These are phyloP conservation scores for Echinochloa phyllopogon DNA, from an alignment of 176 grass and related monocot species.

Conservation along the genomic window DNA sequence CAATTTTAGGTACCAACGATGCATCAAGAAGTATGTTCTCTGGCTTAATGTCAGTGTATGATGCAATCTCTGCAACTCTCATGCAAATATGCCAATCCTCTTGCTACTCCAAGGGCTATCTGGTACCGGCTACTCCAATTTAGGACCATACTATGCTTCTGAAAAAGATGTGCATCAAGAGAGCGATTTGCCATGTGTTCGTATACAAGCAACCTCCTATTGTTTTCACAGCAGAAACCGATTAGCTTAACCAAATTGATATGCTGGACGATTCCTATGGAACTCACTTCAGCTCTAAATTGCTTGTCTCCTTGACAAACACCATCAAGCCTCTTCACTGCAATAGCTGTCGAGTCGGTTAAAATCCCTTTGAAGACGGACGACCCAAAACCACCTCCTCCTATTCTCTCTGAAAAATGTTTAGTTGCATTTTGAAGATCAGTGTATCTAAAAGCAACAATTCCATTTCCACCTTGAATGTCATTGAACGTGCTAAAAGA, in stretches of 20 bases:
- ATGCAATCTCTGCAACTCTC: constrained; percentile 43
- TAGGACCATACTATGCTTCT: neutral
- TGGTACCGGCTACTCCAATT: constrained; percentile 37
- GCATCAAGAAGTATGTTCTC: constrained; percentile 22
- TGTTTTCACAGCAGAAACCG: constrained; percentile 44
- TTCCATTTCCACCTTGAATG: constrained; percentile 34
- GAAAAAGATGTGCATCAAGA: constrained; percentile 49
- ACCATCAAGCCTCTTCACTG: constrained; percentile 47
- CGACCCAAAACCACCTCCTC: constrained; percentile 50
- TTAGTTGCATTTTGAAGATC: constrained; percentile 46
- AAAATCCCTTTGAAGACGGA: constrained; percentile 50
- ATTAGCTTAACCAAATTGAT: constrained; percentile 55
- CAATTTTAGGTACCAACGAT: constrained; percentile 37
- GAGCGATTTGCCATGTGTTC: constrained; percentile 56
- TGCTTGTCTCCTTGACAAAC: constrained; percentile 46
- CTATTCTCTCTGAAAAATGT: constrained; percentile 52
- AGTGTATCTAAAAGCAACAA: constrained; percentile 30
- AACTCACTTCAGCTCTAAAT: constrained; percentile 57
- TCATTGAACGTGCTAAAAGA: neutral
- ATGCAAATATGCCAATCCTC: constrained; percentile 48
- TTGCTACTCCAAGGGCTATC: constrained; percentile 21
- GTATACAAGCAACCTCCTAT: neutral
- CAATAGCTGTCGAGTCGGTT: constrained; percentile 32
- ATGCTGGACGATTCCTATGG: constrained; percentile 55
- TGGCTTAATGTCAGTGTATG: constrained; percentile 52